Evolutionary conservation across 2,329 filamentous ascomycete species (phyloP).

Genomic region (Cyclaneusma minus): DNA sequence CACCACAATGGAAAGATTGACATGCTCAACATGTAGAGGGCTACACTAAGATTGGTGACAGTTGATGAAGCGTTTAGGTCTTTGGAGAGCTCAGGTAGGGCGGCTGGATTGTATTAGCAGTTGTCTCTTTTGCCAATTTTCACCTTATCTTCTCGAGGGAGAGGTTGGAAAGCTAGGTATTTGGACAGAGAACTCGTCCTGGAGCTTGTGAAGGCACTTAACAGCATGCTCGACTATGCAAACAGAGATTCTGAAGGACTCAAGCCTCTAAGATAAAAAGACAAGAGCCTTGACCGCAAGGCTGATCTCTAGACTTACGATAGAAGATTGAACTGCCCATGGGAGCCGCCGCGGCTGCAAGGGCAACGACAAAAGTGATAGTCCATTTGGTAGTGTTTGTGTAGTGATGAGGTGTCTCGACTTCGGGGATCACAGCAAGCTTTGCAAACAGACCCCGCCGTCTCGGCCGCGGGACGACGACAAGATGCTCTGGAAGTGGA

Average conservation of each 20-base stretch:
- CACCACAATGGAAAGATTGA: conserved; percentile 74
- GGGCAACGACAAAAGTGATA: conserved; percentile 61
- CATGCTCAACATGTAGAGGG: conserved; percentile 72
- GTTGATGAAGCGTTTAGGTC: conserved; percentile 49
- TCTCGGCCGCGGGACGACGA: conserved; percentile 27
- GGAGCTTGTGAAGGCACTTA: too few species aligned
- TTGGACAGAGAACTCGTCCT: neutral
- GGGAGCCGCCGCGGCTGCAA: conserved; percentile 64
- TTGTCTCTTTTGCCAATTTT: conserved; percentile 1
- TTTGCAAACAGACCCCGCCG: conserved; percentile 60
- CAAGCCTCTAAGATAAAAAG: conserved; percentile 1
- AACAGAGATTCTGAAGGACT: too few species aligned
- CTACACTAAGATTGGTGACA: conserved; percentile 59
- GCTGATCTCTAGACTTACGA: conserved; percentile 35
- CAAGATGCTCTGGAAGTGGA: conserved; percentile 23
- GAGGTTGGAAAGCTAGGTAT: conserved; percentile 1
- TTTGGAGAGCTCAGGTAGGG: conserved; percentile 44
- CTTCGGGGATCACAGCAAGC: conserved; percentile 61
- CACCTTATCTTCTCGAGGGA: conserved; percentile 2
- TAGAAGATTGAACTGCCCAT: conserved; percentile 77
- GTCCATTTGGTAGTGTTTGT: conserved; percentile 64
- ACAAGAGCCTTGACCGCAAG: neutral
- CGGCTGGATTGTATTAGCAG: conserved; percentile 32
- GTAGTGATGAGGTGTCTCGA: conserved; percentile 63
- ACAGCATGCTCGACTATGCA: conserved; percentile 1